These are phyloP conservation scores for Zoysia matrella DNA, from an alignment of 202 grass and related monocot genomes.

Conservation along the genomic window DNA sequence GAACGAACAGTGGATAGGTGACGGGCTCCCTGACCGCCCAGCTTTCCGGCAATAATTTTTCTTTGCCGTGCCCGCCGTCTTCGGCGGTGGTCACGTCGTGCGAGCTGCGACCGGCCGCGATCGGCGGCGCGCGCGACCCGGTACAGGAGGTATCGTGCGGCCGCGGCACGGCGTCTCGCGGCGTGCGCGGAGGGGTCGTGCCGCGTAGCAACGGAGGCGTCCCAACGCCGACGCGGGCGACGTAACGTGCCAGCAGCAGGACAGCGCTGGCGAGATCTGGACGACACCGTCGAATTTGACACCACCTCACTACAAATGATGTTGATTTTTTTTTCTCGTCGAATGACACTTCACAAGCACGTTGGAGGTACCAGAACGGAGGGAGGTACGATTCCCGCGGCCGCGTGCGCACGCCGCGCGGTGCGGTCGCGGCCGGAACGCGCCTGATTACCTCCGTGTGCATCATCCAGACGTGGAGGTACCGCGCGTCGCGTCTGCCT, in stretches of 20 bases:
- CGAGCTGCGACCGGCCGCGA: slow-evolving; percentile 35
- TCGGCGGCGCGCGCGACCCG: slow-evolving; percentile 47
- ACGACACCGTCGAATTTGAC: neutral
- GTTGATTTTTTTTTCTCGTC: too few relatives aligned
- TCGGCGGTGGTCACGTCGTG: slow-evolving; percentile 10
- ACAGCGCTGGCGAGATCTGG: neutral
- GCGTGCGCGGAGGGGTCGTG: slow-evolving; percentile 20
- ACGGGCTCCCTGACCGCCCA: neutral
- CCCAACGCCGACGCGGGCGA: slow-evolving; percentile 32
- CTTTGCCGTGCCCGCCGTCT: neutral
- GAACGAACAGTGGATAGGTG: neutral
- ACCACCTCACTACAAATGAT: too few relatives aligned
- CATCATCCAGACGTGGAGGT: too few relatives aligned
- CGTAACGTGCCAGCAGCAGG: slow-evolving; percentile 2
- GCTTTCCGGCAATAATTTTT: neutral
- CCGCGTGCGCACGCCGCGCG: neutral
- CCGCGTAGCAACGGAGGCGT: neutral
- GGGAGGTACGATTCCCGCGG: too few relatives aligned
- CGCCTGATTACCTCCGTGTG: too few relatives aligned
- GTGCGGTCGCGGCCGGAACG: neutral
- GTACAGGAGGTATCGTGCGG: slow-evolving; percentile 39
- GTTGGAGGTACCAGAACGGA: too few relatives aligned
- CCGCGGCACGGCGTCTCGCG: slow-evolving; percentile 30
- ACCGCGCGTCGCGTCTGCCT: too few relatives aligned
- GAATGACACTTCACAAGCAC: too few relatives aligned